Evolutionary conservation across 2,329 filamentous ascomycete species (phyloP).

Genomic region (Fusarium penzigii): DNA sequence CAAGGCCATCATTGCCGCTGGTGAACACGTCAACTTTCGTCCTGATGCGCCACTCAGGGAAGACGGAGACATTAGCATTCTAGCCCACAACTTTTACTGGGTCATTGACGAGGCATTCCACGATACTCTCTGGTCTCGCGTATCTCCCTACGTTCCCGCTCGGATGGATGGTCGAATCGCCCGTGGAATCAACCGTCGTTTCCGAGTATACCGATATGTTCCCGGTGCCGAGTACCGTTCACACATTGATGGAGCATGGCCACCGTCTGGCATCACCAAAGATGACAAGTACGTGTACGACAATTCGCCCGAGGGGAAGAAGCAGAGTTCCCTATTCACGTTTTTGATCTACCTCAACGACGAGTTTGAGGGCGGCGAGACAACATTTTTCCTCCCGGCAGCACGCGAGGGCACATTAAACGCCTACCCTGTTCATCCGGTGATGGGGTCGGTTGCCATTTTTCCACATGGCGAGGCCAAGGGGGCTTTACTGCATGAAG

Average conservation of each 20-base stretch:
- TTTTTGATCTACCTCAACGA: conserved; percentile 72
- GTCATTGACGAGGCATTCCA: conserved; percentile 64
- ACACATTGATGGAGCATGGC: conserved; percentile 74
- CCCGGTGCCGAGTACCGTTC: conserved; percentile 71
- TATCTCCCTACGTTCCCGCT: conserved; percentile 58
- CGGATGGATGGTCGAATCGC: conserved; percentile 56
- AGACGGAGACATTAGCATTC: conserved; percentile 64
- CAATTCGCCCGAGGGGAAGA: conserved; percentile 56
- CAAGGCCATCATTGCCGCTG: conserved; percentile 65
- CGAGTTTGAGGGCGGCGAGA: conserved; percentile 71
- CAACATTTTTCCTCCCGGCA: conserved; percentile 69
- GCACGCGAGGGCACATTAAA: conserved; percentile 66
- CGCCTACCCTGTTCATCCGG: conserved; percentile 67
- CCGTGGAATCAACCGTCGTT: conserved; percentile 67
- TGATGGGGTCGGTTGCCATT: conserved; percentile 68
- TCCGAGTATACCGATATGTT: conserved; percentile 72
- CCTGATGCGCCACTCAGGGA: conserved; percentile 68
- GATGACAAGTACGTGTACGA: conserved; percentile 67
- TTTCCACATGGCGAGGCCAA: conserved; percentile 71
- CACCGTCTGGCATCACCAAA: conserved; percentile 63
- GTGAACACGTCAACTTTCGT: conserved; percentile 64
- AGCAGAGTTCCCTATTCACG: conserved; percentile 68
- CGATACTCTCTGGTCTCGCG: conserved; percentile 62
- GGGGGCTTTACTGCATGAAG: conserved; percentile 68
- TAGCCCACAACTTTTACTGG: conserved; percentile 77